A percentile compares a stretch with the other conserved stretches of the same genome.
phyloP scores from a whole-genome alignment of 2,329 filamentous ascomycete species.

The Pseudogymnoascus sp. region DNA sequence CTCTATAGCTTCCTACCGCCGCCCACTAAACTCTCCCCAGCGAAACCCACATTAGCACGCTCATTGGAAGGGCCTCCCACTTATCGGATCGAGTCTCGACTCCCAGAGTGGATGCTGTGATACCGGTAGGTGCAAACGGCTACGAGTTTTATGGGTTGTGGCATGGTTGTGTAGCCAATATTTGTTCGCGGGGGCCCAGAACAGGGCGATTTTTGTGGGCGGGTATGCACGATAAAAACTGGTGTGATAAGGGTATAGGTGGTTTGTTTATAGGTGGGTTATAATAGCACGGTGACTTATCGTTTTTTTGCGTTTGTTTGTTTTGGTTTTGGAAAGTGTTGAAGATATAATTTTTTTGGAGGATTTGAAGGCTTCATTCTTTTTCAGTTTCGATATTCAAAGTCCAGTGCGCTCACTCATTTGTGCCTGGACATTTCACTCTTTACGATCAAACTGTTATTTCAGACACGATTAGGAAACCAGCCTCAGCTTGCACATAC shows the following conservation, averaged over 20 bases:
- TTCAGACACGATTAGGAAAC: neutral
- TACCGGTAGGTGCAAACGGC: neutral
- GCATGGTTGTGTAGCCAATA: constrained; percentile 4
- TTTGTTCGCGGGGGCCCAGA: neutral
- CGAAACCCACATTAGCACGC: neutral
- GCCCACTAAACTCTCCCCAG: neutral
- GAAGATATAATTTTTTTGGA: neutral
- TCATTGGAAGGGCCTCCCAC: neutral
- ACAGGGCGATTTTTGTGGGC: neutral
- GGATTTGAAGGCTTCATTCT: neutral
- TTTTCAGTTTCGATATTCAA: neutral
- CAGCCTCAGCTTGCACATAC: neutral
- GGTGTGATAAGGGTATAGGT: constrained; percentile 2
- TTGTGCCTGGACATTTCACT: neutral
- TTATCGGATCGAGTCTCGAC: constrained; percentile 1
- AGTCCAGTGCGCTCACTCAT: neutral
- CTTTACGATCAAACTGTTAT: neutral
- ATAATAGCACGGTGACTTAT: neutral
- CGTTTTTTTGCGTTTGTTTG: neutral
- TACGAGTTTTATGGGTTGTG: neutral
- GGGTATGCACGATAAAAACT: neutral
- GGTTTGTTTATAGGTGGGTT: constrained; percentile 7
- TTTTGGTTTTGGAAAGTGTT: neutral
- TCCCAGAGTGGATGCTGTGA: neutral
- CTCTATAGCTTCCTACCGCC: neutral